These are phyloP conservation scores for Sindora glabra DNA, from an alignment of 306 rosid species.

Conservation along the genomic window DNA sequence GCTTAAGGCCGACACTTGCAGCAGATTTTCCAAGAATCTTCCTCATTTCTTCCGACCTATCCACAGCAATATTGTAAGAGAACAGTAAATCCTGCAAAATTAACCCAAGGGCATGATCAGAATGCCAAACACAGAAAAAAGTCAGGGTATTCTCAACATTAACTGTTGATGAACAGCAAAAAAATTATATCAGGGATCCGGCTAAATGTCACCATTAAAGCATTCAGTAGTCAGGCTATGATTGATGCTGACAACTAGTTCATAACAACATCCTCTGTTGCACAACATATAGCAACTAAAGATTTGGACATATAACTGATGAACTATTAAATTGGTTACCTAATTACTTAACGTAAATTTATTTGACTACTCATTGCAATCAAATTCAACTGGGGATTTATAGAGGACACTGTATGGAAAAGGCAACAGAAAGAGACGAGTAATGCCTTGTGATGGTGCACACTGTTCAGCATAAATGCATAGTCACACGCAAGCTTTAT, in stretches of 20 bases:
- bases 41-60: conserved; percentile 73
- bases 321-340: too few species aligned
- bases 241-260: not conserved
- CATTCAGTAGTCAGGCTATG: not conserved
- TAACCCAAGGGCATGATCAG: conserved; percentile 9
- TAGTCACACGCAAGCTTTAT: conserved; percentile 73
- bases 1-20: conserved; percentile 85
- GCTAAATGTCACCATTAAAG: not conserved
- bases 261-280: not conserved
- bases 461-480: conserved; percentile 61
- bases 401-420: not conserved
- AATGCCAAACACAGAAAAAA: not conserved
- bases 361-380: not conserved
- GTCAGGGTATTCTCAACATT: too few species aligned
- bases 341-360: not conserved
- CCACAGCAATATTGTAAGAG: conserved; percentile 89
- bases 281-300: not conserved
- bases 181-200: not conserved
- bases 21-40: conserved; percentile 84
- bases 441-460: conserved; percentile 76
- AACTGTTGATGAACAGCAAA: not conserved
- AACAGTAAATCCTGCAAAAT: conserved; percentile 66
- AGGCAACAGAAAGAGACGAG: conserved; percentile 3
- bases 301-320: not conserved
- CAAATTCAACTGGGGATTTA: not conserved